Conservation (phyloP, 345 rosid genomes). For the Hypericum perforatum region DNA sequence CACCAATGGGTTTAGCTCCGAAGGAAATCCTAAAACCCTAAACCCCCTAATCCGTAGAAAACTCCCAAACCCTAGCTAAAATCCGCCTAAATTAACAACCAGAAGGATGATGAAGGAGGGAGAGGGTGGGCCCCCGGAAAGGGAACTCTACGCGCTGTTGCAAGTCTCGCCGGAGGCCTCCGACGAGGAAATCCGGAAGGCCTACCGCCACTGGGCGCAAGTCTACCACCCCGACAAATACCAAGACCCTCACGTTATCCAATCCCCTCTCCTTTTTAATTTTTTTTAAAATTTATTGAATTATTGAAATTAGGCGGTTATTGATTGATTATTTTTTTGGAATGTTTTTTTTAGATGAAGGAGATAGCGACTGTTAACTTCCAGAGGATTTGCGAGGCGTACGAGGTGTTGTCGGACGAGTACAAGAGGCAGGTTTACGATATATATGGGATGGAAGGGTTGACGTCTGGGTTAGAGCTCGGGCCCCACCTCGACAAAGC, state of each 20-base stretch:
- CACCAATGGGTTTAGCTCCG: no score
- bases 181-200: slow-evolving; percentile 75
- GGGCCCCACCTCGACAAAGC: slow-evolving; percentile 68
- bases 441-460: slow-evolving; percentile 90
- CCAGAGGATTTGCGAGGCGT: slow-evolving; percentile 85
- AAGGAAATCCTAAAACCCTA: no score
- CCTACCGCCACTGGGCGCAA: slow-evolving; percentile 97
- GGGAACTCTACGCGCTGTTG: slow-evolving; percentile 75
- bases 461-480: slow-evolving; percentile 80
- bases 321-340: background rate
- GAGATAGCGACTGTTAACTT: slow-evolving; percentile 80
- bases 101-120: slow-evolving; percentile 4
- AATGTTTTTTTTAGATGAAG: slow-evolving; percentile 52
- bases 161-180: slow-evolving; percentile 89
- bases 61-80: no score
- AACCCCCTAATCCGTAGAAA: no score
- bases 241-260: slow-evolving; percentile 60
- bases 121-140: slow-evolving; percentile 27
- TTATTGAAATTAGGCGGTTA: background rate
- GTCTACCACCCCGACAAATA: slow-evolving; percentile 93
- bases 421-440: slow-evolving; percentile 74
- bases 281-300: background rate
- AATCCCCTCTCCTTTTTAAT: background rate
- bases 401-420: slow-evolving; percentile 80
- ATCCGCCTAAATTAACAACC: background rate